phyloP scores from a whole-genome alignment of 768 basidiomycete genomes.

The Mycena galericulata region DNA sequence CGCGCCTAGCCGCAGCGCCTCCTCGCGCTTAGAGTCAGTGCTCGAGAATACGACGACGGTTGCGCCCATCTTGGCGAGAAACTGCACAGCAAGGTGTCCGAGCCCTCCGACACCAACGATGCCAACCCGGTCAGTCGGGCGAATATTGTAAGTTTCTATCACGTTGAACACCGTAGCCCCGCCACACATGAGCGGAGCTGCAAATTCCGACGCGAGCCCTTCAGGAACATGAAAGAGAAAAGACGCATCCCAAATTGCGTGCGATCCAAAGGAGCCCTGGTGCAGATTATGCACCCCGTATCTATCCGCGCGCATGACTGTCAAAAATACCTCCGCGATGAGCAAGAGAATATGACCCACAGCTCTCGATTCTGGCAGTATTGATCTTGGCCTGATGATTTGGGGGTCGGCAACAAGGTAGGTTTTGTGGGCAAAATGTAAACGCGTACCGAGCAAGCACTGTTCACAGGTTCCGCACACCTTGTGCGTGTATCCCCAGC shows the following conservation, averaged over 20 bases:
- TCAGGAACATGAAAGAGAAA: background rate
- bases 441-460: slow-evolving; percentile 45
- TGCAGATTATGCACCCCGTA: no score
- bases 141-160: background rate
- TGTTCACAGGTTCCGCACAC: slow-evolving; percentile 47
- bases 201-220: background rate
- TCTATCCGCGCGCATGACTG: no score
- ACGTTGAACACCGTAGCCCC: background rate
- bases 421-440: background rate
- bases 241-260: background rate
- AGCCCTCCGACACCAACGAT: background rate
- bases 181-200: background rate
- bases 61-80: background rate
- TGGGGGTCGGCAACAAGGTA: background rate
- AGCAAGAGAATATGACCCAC: no score
- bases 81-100: background rate
- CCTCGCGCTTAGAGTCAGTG: background rate
- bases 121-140: background rate
- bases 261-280: background rate
- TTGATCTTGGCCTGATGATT: slow-evolving; percentile 18
- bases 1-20: background rate
- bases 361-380: slow-evolving; percentile 25
- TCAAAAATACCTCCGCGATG: no score
- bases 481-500: slow-evolving; percentile 44
- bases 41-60: background rate